Evolutionary conservation across 163 green algal genomes (phyloP), one percentile per base, ranked within the genome.

Genomic region (Scenedesmus sp.): DNA sequence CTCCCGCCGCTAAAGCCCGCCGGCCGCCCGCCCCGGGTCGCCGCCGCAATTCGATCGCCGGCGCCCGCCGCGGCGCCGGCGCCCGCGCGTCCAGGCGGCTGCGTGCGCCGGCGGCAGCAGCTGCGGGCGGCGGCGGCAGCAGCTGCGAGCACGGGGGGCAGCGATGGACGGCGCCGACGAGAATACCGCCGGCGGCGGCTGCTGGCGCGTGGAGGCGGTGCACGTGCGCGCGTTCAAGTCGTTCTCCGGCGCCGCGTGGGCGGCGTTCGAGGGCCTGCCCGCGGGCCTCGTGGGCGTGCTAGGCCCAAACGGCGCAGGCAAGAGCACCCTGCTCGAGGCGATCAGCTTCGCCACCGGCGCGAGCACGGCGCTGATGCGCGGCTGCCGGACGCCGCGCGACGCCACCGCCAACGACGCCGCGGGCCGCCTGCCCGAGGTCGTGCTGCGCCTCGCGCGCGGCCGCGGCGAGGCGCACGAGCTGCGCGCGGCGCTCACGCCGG

Each of bases 291-390:
- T 85, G 3, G 84, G 66, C 0, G 66, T 89, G 1, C 18, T 83
- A 0, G 84, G 84, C 3, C 72, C 81, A 29, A 89, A 89, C 48
- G 84, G 84, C 57, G 77, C 60, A 31, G 84, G 84, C 66, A 89
- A 89, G 70, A 85, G 76, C 63, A 82, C 70, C 28, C 84, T 89
- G 54, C 63, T 89, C 20, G 81, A 89, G 57, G 78, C 74, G 11
- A 26, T 88, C 2, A 31, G 70, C 28, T 88, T 86, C 62, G 83
- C 78, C 13, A 50, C 63, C 2, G 83, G 79, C n/a, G 63, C 48
- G n/a, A 24, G 60, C 31, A 58, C 60, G 2, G 17, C 5, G 1
- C 39, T 63, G 20, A 58, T 88, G 31, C 58, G 84, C 0, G 75
- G 63, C 10, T 67, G 69, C 36, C 45, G 71, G 5, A 70, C 63